Evolutionary conservation across 345 rosid species (phyloP), one percentile per base, ranked within the genome.

Genomic region (Eucalyptus caleyi): DNA sequence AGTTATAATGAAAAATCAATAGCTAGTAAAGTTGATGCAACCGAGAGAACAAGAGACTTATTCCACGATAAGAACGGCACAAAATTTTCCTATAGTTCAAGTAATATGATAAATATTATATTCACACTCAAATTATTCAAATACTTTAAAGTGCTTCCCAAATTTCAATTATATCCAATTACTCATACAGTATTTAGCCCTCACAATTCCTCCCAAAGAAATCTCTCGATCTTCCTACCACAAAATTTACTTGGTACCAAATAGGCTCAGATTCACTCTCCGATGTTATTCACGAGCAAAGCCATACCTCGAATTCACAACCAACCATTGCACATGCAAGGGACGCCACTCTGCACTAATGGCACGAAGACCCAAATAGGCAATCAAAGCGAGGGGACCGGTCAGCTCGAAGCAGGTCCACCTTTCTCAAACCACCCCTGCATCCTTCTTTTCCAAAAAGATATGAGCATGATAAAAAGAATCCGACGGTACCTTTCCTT

Each of bases 71-170:
- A 69, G 18, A 4, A 3, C 4, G 2, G 1, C 12, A 69, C 12
- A 32, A 16, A 32, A 69, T 32, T 16, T 5, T 6, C 32, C 42
- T 32, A 32, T 5, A 34, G 4, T 8, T 32, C 7, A 69, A 32
- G 81, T 21, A 10, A 69, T 32, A 37, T 6, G 8, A 72, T 34
- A 4, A 4, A 19, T 72, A 34, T 69, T 69, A 34, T 32, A 69
- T 34, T 7, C 4, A 72, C 2, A 19, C 3, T 72, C 44, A 6
- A 18, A 13, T 10, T 5, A 69, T 23, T 18, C 24, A 69, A 34
- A 69, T 1, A 37, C 42, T 18, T 3, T 34, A 0, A 37, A 10
- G 14, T 69, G 0, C 18, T 69, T 69, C 1, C 0, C 24, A 18
- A 69, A 1, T 5, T 10, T 10, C 4, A 65, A n/a, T 67, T 16